Evolutionary conservation across 768 basidiomycete genomes (phyloP).

Genomic region (Cantharellus anzutake): DNA sequence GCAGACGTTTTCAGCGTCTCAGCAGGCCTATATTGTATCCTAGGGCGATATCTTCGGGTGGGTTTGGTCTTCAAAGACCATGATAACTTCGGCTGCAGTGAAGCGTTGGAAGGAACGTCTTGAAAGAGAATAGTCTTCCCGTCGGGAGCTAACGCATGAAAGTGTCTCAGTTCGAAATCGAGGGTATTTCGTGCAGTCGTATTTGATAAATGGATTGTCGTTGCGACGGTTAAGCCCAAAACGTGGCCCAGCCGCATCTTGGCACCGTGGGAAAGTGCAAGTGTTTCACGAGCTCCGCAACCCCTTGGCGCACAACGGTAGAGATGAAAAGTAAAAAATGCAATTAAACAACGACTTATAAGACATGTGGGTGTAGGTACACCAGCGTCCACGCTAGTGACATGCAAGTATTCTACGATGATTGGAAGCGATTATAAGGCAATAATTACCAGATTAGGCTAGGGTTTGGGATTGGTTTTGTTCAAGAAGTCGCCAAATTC

Average conservation of each 20-base stretch:
- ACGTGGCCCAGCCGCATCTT: no score
- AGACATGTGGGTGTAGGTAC: no score
- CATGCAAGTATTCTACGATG: no score
- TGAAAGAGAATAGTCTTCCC: not conserved
- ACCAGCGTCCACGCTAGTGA: no score
- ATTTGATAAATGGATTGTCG: no score
- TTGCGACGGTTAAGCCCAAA: no score
- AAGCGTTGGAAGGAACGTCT: not conserved
- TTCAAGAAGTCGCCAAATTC: constrained; percentile 21
- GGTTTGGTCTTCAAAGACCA: not conserved
- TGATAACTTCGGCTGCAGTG: not conserved
- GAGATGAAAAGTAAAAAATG: no score
- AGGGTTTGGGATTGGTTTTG: not conserved
- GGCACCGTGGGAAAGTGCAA: no score
- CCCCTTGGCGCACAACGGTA: no score
- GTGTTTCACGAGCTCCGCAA: no score
- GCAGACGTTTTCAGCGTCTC: constrained; percentile 1
- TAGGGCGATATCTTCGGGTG: constrained; percentile 1
- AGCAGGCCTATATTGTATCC: constrained; percentile 3
- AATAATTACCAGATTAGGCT: not conserved
- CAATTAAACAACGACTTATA: no score
- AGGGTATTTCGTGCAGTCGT: not conserved
- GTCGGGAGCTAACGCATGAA: not conserved
- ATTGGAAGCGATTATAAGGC: no score
- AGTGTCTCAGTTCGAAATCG: not conserved